Evolutionary conservation across 176 grass and related monocot genomes (phyloP), one percentile per base, ranked within the genome.

Genomic region (Chrysopogon serrulatus): DNA sequence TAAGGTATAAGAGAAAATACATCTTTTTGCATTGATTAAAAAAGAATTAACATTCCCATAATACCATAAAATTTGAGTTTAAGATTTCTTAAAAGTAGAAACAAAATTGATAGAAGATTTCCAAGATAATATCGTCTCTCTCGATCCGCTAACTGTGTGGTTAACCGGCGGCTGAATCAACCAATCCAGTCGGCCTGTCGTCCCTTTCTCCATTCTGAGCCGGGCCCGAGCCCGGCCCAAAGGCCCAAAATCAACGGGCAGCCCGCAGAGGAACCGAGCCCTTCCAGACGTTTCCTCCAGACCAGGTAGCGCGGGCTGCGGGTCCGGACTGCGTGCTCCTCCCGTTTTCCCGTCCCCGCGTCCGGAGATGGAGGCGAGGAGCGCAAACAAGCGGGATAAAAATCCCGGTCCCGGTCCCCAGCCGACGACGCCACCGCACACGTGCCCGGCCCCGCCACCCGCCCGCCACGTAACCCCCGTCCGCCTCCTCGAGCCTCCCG

Each of bases 281-380:
- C 61, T 79, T 81, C 82, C 59, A 76, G 88, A 86, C 37, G 71
- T 51, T 86, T 65, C 14, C 27, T 44, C 68, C 68, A 5, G 31
- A 21, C 5, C 21, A 12, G 14, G 68, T 41, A 13, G 35, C 5
- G 23, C 28, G 44, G 26, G 26, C 74, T 31, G 8, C 42, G 48
- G 39, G 31, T 23, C 70, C 5, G 16, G 82, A 54, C 68, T 23
- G 26, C 49, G 5, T 43, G 8, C 77, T 14, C 65, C 51, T 77
- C 41, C 83, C 77, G 88, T 86, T 78, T 78, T 90, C 88, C 78
- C 78, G 83, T 86, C 88, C 72, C 83, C 88, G 83, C 88, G 63
- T 86, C 64, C 65, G 61, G 35, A 2, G 26, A 84, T n/a, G n/a
- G n/a, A 28, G 75, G 36, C 7, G 14, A 67, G 53, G n/a, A 61